Evolutionary conservation across 768 basidiomycete species (phyloP), one percentile per base, ranked within the genome.

Genomic region (Amanita muscaria): DNA sequence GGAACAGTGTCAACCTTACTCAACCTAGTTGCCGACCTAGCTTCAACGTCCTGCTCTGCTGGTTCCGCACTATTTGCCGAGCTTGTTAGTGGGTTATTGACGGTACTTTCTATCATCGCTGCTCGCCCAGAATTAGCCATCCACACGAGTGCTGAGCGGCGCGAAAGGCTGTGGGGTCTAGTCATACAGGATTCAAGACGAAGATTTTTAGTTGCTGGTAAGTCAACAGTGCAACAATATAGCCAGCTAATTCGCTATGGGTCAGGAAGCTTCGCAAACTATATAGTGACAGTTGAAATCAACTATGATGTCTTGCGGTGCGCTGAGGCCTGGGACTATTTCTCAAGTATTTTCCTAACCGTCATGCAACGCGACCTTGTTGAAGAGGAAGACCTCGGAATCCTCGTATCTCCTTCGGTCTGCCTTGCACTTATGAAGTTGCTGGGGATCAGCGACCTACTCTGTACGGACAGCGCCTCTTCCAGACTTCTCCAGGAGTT

Each of bases 291-390:
- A 4, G 56, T 55, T 4, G 42, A 50, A 2, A 41, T 51, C 24
- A 40, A 47, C 1, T 56, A 56, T 32, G 68, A 68, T 40, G 50
- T 68, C 2, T 55, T 79, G 23, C 57, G 60, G 30, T 62, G 62
- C 45, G 61, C 68, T 8, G 80, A 82, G 53, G 67, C 70, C 35
- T 79, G 77, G 73, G 64, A 73, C 35, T 67, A 73, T 53, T 56
- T 86, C 41, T 59, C 73, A 22, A 73, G 77, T 42, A 59, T 64
- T 1, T 53, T 78, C 5, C 51, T 79, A 5, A 59, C 75, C 29
- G 71, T 78, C 27, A 53, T 76, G 24, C 62, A 67, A n/a, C 64
- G 59, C 19, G 59, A 72, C 32, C 69, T 70, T 44, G 66, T 59
- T 21, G 70, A 73, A 27, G 69, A 76, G 22, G 73, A 74, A 47